Base-by-base conservation (phyloP, 116 monocot species). In the Papilionanthe hybrid region DNA sequence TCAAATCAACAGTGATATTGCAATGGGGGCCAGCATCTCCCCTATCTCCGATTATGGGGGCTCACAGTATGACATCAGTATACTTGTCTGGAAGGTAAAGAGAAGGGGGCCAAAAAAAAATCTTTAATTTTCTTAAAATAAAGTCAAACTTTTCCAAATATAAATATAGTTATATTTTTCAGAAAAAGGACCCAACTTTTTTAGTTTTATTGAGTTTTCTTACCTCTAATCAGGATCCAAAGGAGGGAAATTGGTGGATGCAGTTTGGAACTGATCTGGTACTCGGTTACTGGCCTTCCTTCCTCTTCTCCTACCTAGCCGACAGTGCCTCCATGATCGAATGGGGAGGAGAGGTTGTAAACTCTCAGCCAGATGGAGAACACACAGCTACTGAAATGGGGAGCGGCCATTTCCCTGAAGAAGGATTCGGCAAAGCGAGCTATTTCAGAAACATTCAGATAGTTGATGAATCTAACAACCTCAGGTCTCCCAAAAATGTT, bases 221-320 rank as follows among this genome's bases (percentile, higher is more conserved):
- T 23, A 63, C 7, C 23, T 53, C 9, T 22, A 23, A 63, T 4
- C 45, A 82, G 82, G 82, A 82, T 28, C 82, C 78, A n/a, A 82
- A 82, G 8, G 72, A 82, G 5, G 82, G 82, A 8, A 78, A 82
- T 12, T 82, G 82, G 82, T 82, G 82, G 82, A 82, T 82, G 82
- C 77, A 82, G 55, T 82, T 82, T 25, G 82, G 82, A 7, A 47
- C 67, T 1, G 77, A 82, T 41, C 71, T 77, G 44, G 82, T 82
- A 19, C 25, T 82, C 1, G 82, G 76, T 22, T 76, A 76, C 76
- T 76, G 76, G 76, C 76, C 76, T 23, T 76, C 76, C 4, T 76
- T 76, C 27, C 76, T 76, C 3, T 76, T 76, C 76, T 76, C 76
- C 76, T 76, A 76, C 20, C 53, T 76, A 4, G 53, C 76, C 25